These are phyloP conservation scores for Amylostereum chailletii DNA, from an alignment of 1,284 basidiomycete genomes.

Conservation along the genomic window DNA sequence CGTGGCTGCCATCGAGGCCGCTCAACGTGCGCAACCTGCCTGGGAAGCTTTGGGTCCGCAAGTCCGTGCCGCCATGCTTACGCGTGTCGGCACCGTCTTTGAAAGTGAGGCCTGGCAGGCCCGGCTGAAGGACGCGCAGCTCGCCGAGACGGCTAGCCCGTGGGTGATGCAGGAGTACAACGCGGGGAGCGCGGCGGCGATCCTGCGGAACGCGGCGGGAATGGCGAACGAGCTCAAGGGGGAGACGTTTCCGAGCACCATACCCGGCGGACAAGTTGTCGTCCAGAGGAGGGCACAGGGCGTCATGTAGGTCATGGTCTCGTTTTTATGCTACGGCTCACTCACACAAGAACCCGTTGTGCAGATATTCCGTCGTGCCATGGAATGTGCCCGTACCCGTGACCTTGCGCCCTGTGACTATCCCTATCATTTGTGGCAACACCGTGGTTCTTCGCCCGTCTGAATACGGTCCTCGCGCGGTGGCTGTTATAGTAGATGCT, in stretches of 20 bases:
- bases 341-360: constrained; percentile 1
- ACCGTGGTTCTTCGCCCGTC: constrained; percentile 56
- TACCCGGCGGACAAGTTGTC: constrained; percentile 22
- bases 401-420: constrained; percentile 38
- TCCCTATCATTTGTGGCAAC: constrained; percentile 56
- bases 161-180: constrained; percentile 16
- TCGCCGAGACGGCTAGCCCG: constrained; percentile 32
- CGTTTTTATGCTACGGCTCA: constrained; percentile 1
- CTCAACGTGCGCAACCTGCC: constrained; percentile 35
- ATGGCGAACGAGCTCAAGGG: constrained; percentile 19
- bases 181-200: constrained; percentile 1
- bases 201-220: constrained; percentile 13
- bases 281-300: constrained; percentile 22
- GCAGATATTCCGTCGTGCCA: constrained; percentile 17
- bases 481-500: constrained; percentile 39
- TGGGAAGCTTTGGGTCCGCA: constrained; percentile 36
- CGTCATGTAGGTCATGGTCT: constrained; percentile 19
- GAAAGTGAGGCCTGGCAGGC: constrained; percentile 30
- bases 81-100: constrained; percentile 37
- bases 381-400: constrained; percentile 40
- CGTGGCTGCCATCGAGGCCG: constrained; percentile 36
- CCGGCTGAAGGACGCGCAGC: constrained; percentile 23
- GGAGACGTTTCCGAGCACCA: constrained; percentile 20
- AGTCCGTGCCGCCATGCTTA: constrained; percentile 33
- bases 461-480: constrained; percentile 44